A percentile compares a stretch with the other conserved stretches of the same genome.
Evolutionary conservation across 164 flowering plant species (phyloP).

Genomic region (Annona cherimola): DNA sequence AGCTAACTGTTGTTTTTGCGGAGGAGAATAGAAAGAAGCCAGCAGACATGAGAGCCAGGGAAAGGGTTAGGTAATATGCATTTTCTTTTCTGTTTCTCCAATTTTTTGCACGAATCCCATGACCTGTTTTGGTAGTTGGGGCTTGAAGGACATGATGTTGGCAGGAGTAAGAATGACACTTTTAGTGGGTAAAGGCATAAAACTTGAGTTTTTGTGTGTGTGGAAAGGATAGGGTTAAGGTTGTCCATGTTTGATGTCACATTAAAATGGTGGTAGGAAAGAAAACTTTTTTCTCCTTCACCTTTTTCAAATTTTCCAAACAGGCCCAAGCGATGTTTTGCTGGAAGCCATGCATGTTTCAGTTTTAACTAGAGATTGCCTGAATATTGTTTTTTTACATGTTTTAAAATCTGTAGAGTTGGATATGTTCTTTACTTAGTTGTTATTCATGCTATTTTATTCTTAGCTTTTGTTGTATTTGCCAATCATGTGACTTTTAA

Average conservation of each 20-base stretch:
- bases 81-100: background rate
- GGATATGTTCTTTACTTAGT: too few species aligned
- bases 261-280: background rate
- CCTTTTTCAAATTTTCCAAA: too few species aligned
- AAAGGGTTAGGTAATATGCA: constrained; percentile 41
- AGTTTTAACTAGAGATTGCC: too few species aligned
- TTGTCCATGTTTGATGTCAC: background rate
- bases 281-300: background rate
- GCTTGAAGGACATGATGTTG: background rate
- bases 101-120: background rate
- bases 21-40: constrained; percentile 92
- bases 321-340: too few species aligned
- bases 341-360: too few species aligned
- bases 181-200: background rate
- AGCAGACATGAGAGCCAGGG: constrained; percentile 83
- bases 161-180: background rate
- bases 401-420: too few species aligned
- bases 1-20: constrained; percentile 88
- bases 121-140: background rate
- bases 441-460: too few species aligned
- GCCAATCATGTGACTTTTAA: background rate
- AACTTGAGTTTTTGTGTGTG: background rate
- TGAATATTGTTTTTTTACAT: too few species aligned
- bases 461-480: too few species aligned
- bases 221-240: background rate